Percentiles rank a stretch among this genome's conserved stretches.
Evolutionary conservation across 116 monocot genomes (phyloP).

Genomic region (Trichopus zeylanicus): DNA sequence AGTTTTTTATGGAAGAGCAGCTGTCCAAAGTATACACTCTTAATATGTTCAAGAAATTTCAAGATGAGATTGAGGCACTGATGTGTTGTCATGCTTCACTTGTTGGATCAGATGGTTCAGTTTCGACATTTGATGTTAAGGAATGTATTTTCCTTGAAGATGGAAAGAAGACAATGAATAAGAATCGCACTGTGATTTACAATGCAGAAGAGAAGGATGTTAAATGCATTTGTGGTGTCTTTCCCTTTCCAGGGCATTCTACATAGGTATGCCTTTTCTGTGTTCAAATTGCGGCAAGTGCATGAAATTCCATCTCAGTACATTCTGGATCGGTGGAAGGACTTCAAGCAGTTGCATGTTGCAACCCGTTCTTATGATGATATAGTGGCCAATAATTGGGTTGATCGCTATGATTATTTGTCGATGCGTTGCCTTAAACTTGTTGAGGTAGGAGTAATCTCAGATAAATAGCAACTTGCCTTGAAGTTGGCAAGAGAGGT

Average conservation of each 20-base stretch:
- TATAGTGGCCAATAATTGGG: slow-evolving; percentile 28
- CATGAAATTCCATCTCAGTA: slow-evolving; percentile 47
- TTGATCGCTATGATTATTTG: slow-evolving; percentile 39
- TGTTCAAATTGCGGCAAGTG: slow-evolving; percentile 53
- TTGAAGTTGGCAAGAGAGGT: slow-evolving; percentile 33
- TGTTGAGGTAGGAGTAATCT: slow-evolving; percentile 32
- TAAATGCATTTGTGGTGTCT: slow-evolving; percentile 49
- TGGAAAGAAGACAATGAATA: slow-evolving; percentile 44
- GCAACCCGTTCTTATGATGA: slow-evolving; percentile 14
- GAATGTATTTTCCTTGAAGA: slow-evolving; percentile 57
- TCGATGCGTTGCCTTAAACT: slow-evolving; percentile 44
- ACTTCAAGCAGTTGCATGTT: slow-evolving; percentile 41
- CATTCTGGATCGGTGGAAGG: slow-evolving; percentile 55
- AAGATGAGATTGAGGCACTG: slow-evolving; percentile 60
- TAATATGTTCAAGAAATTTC: slow-evolving; percentile 47
- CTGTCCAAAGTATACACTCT: slow-evolving; percentile 45
- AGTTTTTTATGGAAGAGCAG: slow-evolving; percentile 63
- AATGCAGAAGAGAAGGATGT: slow-evolving; percentile 31
- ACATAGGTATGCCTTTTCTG: slow-evolving; percentile 40
- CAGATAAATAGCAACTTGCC: slow-evolving; percentile 46
- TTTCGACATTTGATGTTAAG: slow-evolving; percentile 51
- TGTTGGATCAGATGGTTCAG: slow-evolving; percentile 18
- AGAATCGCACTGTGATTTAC: slow-evolving; percentile 32
- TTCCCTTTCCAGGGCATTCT: slow-evolving; percentile 49
- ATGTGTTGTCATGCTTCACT: slow-evolving; percentile 56